phyloP scores from a whole-genome alignment of 352 stramenopile species.

The Phytophthora fragariae region DNA sequence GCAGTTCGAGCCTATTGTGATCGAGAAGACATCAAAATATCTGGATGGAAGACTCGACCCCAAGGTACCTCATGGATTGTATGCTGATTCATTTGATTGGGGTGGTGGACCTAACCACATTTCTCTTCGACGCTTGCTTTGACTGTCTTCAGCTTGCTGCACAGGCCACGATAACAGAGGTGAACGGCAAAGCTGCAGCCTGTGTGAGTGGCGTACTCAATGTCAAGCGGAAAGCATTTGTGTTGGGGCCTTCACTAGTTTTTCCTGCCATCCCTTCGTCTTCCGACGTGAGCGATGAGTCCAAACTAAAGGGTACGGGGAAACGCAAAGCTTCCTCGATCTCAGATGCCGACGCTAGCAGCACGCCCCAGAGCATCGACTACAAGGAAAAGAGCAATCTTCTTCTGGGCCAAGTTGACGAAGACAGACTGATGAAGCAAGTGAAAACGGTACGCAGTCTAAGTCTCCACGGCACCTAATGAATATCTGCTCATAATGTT shows the following conservation, averaged over 20 bases:
- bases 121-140: not conserved
- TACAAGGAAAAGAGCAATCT: constrained; percentile 70
- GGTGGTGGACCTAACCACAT: not conserved
- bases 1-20: constrained; percentile 68
- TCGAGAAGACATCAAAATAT: constrained; percentile 85
- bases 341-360: constrained; percentile 22
- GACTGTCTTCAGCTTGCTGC: constrained; percentile 52
- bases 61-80: constrained; percentile 42
- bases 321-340: constrained; percentile 39
- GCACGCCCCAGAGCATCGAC: constrained; percentile 49
- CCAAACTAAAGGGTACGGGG: constrained; percentile 35
- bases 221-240: constrained; percentile 66
- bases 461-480: not conserved
- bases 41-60: constrained; percentile 83
- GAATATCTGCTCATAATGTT: constrained; percentile 2
- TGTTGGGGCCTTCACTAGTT: constrained; percentile 48
- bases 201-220: constrained; percentile 66
- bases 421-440: constrained; percentile 81
- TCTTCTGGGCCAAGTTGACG: constrained; percentile 76
- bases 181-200: constrained; percentile 74
- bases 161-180: constrained; percentile 65
- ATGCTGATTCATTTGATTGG: not conserved
- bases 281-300: constrained; percentile 21
- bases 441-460: constrained; percentile 66
- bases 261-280: not conserved